A percentile compares a stretch with the other conserved stretches of the same genome.
Conservation (phyloP, 2,329 filamentous ascomycete species). For the Claviceps humidiphila region DNA sequence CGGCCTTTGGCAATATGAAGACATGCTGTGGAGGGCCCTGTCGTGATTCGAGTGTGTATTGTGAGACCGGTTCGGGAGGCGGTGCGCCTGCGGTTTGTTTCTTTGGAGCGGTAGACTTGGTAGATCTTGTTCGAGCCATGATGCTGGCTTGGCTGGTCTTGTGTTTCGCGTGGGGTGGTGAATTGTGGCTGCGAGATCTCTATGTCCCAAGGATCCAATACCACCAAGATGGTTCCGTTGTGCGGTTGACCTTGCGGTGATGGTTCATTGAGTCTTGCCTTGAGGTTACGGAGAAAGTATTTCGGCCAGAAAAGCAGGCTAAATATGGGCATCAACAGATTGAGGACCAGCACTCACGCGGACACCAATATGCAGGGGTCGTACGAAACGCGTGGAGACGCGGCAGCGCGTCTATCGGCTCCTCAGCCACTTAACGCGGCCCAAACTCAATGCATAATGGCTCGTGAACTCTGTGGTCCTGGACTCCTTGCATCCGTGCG, state of each 20-base stretch:
- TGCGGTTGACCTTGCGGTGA: neutral
- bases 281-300: too few species aligned
- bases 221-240: neutral
- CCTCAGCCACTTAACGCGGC: neutral
- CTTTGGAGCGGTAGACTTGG: slow-evolving; percentile 16
- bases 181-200: neutral
- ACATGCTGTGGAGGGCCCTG: slow-evolving; percentile 35
- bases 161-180: neutral
- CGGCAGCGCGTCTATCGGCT: slow-evolving; percentile 3
- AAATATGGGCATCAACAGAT: neutral
- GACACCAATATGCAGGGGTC: neutral
- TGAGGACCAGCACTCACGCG: neutral
- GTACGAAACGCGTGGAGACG: slow-evolving; percentile 6
- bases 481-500: neutral
- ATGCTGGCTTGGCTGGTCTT: neutral
- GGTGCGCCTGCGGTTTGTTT: slow-evolving; percentile 14
- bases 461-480: neutral
- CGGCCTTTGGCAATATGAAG: slow-evolving; percentile 47
- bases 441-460: neutral
- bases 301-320: neutral
- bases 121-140: slow-evolving; percentile 39
- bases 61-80: slow-evolving; percentile 16
- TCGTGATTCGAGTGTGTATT: slow-evolving; percentile 27
- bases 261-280: neutral
- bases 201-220: neutral